Base-by-base conservation (phyloP, 257 asterid species). In the Craterostigma plantagineum region DNA sequence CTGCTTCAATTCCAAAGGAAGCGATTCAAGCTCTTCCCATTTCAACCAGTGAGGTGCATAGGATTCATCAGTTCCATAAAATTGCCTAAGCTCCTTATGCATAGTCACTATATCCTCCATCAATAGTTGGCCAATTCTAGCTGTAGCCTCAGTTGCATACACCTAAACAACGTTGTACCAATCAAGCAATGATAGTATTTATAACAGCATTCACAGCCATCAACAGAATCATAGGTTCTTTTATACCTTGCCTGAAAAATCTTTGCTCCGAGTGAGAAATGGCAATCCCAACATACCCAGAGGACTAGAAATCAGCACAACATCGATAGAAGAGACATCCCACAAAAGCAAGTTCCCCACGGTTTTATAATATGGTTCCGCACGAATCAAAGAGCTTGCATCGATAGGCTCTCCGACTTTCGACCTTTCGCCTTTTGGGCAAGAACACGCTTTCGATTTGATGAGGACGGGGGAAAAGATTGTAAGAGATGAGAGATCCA, bases 221-320 rank as follows among this genome's bases (percentile, higher is more conserved):
- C 59, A 61, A 33, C 43, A 50, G 41, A 5, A 43, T 33, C 36
- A 4, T 10, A 50, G 4, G 16, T 47, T n/a, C n/a, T n/a, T 39
- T 41, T 10, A 46, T 54, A 84, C 95, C 93, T 85, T 70, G 10
- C 94, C 85, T 9, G 70, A 55, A 63, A 80, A 85, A 54, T 63
- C 79, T 58, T 63, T 59, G 44, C 38, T 50, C 52, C 76, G 61
- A 11, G 93, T 77, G 51, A 85, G 92, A 60, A 63, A 75, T 27
- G 96, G 96, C 42, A 85, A 65, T 23, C 92, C 96, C 50, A 80
- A 54, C 77, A 85, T 70, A 42, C 83, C 94, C 73, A 63, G 65
- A 0, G 92, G 77, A 59, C 75, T 77, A 46, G 94, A 66, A 59
- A 85, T 75, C 67, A 85, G 45, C 48, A 85, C 80, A 10, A 81